These are phyloP conservation scores for Lepiota venenata DNA, from an alignment of 768 basidiomycete genomes.

Conservation along the genomic window DNA sequence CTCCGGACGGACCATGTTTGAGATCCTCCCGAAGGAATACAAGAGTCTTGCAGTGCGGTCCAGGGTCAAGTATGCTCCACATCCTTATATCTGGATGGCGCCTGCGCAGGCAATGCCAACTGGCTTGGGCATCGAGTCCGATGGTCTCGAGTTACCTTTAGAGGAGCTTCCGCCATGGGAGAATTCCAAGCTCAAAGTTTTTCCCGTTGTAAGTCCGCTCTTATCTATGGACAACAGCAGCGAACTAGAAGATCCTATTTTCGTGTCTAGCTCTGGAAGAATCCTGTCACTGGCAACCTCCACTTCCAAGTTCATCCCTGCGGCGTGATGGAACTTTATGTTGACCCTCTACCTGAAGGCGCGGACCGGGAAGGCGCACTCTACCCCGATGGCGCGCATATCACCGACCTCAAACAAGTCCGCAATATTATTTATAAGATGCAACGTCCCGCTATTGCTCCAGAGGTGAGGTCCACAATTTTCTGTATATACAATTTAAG, in stretches of 20 bases:
- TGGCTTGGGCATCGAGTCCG: conserved; percentile 76
- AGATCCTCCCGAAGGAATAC: conserved; percentile 60
- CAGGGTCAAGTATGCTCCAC: conserved; percentile 74
- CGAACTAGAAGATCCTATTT: neutral
- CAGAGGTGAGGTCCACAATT: conserved; percentile 49
- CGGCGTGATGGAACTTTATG: conserved; percentile 59
- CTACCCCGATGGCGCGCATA: conserved; percentile 78
- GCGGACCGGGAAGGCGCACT: conserved; percentile 58
- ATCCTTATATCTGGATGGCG: conserved; percentile 89
- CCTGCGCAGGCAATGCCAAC: conserved; percentile 67
- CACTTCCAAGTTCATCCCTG: conserved; percentile 93
- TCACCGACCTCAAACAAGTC: conserved; percentile 71
- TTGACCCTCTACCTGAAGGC: conserved; percentile 70
- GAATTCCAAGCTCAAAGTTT: conserved; percentile 64
- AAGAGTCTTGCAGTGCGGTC: conserved; percentile 79
- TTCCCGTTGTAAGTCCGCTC: conserved; percentile 49
- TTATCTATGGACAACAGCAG: conserved; percentile 5
- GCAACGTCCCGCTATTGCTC: conserved; percentile 88
- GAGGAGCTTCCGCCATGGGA: conserved; percentile 76
- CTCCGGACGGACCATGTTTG: conserved; percentile 79
- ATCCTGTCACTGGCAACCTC: conserved; percentile 76
- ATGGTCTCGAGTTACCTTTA: conserved; percentile 62
- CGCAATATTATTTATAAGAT: conserved; percentile 78
- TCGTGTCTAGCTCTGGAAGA: conserved; percentile 76
- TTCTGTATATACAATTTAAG: neutral